phyloP scores from a whole-genome alignment of 768 basidiomycete species.

The Antrodiella citrinella region DNA sequence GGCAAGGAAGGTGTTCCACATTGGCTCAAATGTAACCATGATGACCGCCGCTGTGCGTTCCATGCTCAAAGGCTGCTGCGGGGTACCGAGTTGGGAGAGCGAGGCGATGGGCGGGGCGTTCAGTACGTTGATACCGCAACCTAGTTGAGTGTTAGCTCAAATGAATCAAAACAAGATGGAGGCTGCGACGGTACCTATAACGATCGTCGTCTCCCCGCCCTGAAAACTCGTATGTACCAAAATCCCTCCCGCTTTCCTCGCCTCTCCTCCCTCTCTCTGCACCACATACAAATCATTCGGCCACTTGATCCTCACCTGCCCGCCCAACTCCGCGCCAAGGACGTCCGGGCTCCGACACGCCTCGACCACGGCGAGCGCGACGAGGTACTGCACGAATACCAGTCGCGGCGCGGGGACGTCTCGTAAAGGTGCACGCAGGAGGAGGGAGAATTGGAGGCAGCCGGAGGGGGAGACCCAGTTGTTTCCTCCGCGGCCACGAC shows the following conservation, averaged over 20 bases:
- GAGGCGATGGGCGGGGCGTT: constrained; percentile 81
- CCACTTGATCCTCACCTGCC: constrained; percentile 81
- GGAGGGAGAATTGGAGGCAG: constrained; percentile 77
- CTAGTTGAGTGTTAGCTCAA: no score
- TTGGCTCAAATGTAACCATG: constrained; percentile 64
- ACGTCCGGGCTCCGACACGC: constrained; percentile 59
- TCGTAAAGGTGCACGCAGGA: constrained; percentile 50
- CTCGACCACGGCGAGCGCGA: constrained; percentile 82
- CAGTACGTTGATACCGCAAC: constrained; percentile 83
- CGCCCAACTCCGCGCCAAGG: constrained; percentile 37
- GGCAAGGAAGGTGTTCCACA: constrained; percentile 69
- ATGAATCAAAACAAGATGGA: not conserved
- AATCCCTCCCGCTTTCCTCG: constrained; percentile 86
- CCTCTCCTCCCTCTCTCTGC: constrained; percentile 38
- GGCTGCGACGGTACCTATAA: constrained; percentile 58
- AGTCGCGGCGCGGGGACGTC: constrained; percentile 53
- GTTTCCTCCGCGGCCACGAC: constrained; percentile 83
- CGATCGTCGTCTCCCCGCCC: constrained; percentile 63
- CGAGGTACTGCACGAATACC: constrained; percentile 92
- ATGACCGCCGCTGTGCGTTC: constrained; percentile 73
- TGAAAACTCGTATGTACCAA: constrained; percentile 82
- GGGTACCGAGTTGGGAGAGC: constrained; percentile 49
- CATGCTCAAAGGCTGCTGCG: constrained; percentile 44
- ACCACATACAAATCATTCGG: constrained; percentile 92
- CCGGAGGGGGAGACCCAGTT: constrained; percentile 90